Evolutionary conservation across 768 basidiomycete species (phyloP).

Genomic region (Multifurca ochricompacta): DNA sequence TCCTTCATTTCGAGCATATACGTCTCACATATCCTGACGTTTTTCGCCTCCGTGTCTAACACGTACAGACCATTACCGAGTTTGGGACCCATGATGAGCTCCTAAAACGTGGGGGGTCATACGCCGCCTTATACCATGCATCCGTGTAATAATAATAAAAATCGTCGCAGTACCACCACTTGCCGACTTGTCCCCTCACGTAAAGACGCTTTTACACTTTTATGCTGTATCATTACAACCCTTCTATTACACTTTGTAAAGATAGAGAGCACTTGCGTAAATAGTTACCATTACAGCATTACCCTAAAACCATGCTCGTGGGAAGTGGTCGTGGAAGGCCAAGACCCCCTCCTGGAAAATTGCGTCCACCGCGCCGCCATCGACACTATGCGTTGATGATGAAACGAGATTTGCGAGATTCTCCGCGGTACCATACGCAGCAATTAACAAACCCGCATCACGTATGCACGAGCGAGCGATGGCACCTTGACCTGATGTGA

Average conservation of each 20-base stretch:
- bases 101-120: conserved; percentile 22
- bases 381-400: conserved; percentile 31
- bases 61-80: conserved; percentile 23
- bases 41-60: not conserved
- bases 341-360: conserved; percentile 56
- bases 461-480: conserved; percentile 84
- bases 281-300: conserved; percentile 14
- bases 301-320: conserved; percentile 44
- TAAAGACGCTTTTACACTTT: conserved; percentile 10
- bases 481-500: conserved; percentile 72
- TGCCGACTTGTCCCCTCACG: conserved; percentile 1
- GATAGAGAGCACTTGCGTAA: conserved; percentile 11
- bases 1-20: conserved; percentile 8
- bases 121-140: conserved; percentile 23
- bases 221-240: conserved; percentile 16
- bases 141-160: no score
- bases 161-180: not conserved
- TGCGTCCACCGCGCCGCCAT: conserved; percentile 57
- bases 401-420: conserved; percentile 29
- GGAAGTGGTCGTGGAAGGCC: conserved; percentile 60
- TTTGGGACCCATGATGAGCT: conserved; percentile 27
- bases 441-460: conserved; percentile 81
- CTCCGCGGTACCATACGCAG: conserved; percentile 63
- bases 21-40: conserved; percentile 5
- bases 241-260: conserved; percentile 18